A percentile compares a stretch with the other conserved stretches of the same genome.
These are phyloP conservation scores for Blastocystis sp. DNA, from an alignment of 352 stramenopile genomes.

Conservation along the genomic window DNA sequence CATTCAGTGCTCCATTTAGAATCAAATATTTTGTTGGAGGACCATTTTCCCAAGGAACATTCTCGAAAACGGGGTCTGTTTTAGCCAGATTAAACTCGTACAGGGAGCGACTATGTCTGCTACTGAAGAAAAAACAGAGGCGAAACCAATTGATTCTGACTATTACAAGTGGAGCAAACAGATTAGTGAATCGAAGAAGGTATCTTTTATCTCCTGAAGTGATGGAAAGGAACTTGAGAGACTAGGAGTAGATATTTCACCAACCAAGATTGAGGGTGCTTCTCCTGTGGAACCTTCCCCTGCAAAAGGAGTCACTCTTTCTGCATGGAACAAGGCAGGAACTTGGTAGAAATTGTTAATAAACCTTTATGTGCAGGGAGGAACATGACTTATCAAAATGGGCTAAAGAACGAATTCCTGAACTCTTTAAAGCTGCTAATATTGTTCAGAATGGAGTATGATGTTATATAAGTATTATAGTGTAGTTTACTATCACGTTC, in stretches of 20 bases:
- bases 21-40: too few species aligned
- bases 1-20: too few species aligned
- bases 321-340: conserved; percentile 61
- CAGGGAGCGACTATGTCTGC: background rate
- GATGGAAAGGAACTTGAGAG: conserved; percentile 22
- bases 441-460: conserved; percentile 6
- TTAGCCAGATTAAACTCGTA: background rate
- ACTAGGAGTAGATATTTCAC: conserved; percentile 46
- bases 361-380: background rate
- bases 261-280: background rate
- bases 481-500: conserved; percentile 35
- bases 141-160: conserved; percentile 56
- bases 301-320: background rate
- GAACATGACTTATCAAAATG: conserved; percentile 58
- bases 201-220: background rate
- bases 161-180: conserved; percentile 64
- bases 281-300: background rate
- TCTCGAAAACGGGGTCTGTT: background rate
- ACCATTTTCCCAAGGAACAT: background rate
- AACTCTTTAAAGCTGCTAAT: conserved; percentile 31
- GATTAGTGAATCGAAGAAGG: conserved; percentile 59
- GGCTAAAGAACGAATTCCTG: conserved; percentile 30
- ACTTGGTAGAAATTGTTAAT: conserved; percentile 19
- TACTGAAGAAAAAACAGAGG: conserved; percentile 5
- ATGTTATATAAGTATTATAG: background rate